Conservation (phyloP, 2,329 filamentous ascomycete species). For the Domatiomyces globalis region DNA sequence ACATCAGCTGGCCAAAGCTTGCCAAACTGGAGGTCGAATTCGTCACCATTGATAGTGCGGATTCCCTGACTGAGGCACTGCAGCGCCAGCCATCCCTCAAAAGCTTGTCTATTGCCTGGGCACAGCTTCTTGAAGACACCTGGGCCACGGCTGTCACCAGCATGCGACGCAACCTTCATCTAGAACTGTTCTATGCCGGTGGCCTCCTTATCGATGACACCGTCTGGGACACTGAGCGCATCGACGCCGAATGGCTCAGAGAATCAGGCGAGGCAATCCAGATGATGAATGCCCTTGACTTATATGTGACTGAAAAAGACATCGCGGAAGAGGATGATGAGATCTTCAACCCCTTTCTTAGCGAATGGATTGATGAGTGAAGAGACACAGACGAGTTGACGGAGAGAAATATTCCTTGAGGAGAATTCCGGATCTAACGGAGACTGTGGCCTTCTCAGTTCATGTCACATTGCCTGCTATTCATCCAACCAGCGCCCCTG, state of each 20-base stretch:
- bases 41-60: constrained; percentile 8
- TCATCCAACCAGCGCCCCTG: background rate
- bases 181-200: constrained; percentile 7
- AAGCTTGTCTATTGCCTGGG: constrained; percentile 9
- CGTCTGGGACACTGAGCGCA: constrained; percentile 13
- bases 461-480: background rate
- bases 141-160: constrained; percentile 9
- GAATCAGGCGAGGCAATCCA: constrained; percentile 6
- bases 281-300: constrained; percentile 9
- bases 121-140: constrained; percentile 7
- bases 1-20: constrained; percentile 11
- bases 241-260: constrained; percentile 9
- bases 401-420: background rate
- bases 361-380: background rate
- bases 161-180: constrained; percentile 11
- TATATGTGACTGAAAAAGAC: constrained; percentile 9
- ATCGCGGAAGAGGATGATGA: background rate
- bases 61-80: constrained; percentile 8
- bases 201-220: constrained; percentile 13
- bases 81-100: constrained; percentile 12
- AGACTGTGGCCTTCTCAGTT: background rate
- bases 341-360: background rate
- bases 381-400: background rate
- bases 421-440: background rate
- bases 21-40: constrained; percentile 12